Evolutionary conservation across 1,284 basidiomycete species (phyloP), one percentile per base, ranked within the genome.

Genomic region (Meira nashicola): DNA sequence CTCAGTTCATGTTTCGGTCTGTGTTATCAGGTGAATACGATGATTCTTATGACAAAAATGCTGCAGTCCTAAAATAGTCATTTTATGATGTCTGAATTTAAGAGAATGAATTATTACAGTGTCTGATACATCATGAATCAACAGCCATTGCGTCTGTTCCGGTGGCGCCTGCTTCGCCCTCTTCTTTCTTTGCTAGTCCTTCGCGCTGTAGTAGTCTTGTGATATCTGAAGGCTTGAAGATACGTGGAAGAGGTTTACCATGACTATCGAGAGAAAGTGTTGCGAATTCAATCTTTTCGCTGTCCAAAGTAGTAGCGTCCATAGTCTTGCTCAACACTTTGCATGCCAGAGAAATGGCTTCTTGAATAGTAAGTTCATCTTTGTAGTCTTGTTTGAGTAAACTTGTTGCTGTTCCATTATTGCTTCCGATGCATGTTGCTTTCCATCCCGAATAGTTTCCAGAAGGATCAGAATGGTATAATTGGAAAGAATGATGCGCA

Each of bases 371-470:
- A 60, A 97, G 88, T 63, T 92, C 91, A 69, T 97, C 94, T 80
- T 96, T 95, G 82, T 97, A 97, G 79, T 99, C 95, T 81, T 99
- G 94, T 83, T 97, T 94, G 67, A 99, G 82, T 72, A 98, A 81
- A 73, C 88, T 90, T 76, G 92, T 90, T 39, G 90, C 92, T 3
- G 90, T 95, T 33, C 92, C 90, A 79, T 90, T 96, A 82, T 97
- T 97, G 43, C 90, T 90, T 37, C 94, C 94, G 70, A 97, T 92
- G 79, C 92, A 96, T 5, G 93, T 96, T 49, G 94, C 94, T 80
- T 97, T 97, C 95, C 94, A 98, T 12, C 95, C 94, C 0, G 89
- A 91, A 80, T 97, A 98, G 82, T 98, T 98, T 12, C 94, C 94
- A 49, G 92, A 95, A 1, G 95, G 94, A 79, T 98, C 94, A 14